Conservation (phyloP, 75 land plant species). For the Cryptomeria japonica region DNA sequence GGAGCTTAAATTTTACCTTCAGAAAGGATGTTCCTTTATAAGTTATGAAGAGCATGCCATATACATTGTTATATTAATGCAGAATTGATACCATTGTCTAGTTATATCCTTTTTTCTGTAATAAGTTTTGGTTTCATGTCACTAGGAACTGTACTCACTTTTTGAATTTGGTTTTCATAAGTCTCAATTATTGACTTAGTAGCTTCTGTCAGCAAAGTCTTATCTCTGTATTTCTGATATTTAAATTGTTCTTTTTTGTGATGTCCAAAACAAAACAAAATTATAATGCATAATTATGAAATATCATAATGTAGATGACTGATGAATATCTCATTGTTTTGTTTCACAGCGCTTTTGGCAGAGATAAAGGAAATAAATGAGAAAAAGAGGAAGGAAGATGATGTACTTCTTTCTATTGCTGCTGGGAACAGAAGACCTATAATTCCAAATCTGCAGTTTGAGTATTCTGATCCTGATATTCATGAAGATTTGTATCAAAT, state of each 20-base stretch:
- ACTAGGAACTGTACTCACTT: background rate
- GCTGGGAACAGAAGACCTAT: conserved; percentile 73
- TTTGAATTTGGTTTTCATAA: background rate
- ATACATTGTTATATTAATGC: background rate
- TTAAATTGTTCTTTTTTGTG: background rate
- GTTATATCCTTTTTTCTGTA: background rate
- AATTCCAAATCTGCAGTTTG: conserved; percentile 71
- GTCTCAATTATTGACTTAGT: background rate
- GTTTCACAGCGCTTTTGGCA: conserved; percentile 57
- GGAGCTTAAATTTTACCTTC: background rate
- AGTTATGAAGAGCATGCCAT: background rate
- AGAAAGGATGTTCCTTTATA: background rate
- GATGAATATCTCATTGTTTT: background rate
- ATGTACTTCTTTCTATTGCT: conserved; percentile 67
- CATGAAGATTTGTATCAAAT: conserved; percentile 87
- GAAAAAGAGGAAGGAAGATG: conserved; percentile 76
- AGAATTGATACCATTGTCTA: background rate
- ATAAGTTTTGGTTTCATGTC: background rate
- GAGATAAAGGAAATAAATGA: conserved; percentile 93
- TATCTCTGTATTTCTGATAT: background rate
- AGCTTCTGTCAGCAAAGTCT: background rate
- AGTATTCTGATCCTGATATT: conserved; percentile 68
- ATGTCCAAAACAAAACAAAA: background rate
- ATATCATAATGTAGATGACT: background rate
- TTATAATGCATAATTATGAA: background rate